Base-by-base conservation (phyloP, 805 yeast genomes). In the Candida sonorensis region DNA sequence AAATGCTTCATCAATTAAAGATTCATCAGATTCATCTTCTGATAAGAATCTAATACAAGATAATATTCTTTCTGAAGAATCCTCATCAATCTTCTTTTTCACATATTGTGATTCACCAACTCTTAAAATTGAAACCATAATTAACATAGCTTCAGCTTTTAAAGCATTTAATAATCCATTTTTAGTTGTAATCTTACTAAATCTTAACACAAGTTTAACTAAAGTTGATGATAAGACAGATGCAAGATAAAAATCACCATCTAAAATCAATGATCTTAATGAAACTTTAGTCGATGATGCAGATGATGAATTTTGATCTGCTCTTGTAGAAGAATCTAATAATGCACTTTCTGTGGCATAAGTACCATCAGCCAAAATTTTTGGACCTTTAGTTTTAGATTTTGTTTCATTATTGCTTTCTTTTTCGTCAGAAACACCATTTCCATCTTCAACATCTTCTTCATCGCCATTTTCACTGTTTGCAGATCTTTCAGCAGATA, bases 321-420 rank as follows among this genome's bases (percentile, higher is more conserved):
- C 20, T 7, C 20, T 19, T 7, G 30, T 17, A 3, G 25, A 20
- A 4, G 30, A 18, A 15, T 49, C 44, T 11, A 58, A 55, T n/a
- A 80, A 61, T 0, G 95, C 92, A 41, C 77, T 75, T 61, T 92
- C 98, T 26, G 96, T 84, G 18, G 98, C 98, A 60, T 92, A 92
- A 0, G 99, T 92, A 47, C 99, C 99, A 62, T 92, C 99, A n/a
- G 98, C 95, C 44, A 92, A 69, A 37, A 92, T 80, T 38, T 81
- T 79, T 14, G 97, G 97, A 27, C 64, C 67, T 15, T 51, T 55
- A 21, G 57, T 34, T 36, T 33, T 34, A 16, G 30, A 19, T 19
- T 38, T 50, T 6, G 32, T 38, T 9, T 29, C 44, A 11, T 36
- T 39, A 11, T 55, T 57, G 2, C 46, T 57, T n/a, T 55, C 57